phyloP scores from a whole-genome alignment of 2,329 filamentous ascomycete species.

The Fusarium sublunatum region DNA sequence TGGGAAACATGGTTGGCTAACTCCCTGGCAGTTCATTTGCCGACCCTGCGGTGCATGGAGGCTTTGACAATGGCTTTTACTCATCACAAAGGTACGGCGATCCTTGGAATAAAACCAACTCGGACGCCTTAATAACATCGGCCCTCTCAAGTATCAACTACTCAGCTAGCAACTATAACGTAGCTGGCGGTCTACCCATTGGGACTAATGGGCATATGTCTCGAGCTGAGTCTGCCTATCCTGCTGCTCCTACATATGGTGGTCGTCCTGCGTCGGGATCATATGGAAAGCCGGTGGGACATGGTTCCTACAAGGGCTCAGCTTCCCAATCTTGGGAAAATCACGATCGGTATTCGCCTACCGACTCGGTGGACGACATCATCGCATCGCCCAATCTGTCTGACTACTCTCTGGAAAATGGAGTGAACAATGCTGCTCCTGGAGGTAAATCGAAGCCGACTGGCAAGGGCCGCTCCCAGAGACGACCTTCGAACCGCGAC shows the following conservation, averaged over 20 bases:
- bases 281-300: constrained; percentile 49
- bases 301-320: constrained; percentile 55
- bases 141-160: constrained; percentile 57
- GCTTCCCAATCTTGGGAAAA: constrained; percentile 60
- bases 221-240: constrained; percentile 55
- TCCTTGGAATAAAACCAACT: constrained; percentile 28
- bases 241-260: constrained; percentile 55
- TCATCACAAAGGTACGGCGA: constrained; percentile 54
- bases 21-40: constrained; percentile 48
- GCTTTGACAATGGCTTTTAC: constrained; percentile 54
- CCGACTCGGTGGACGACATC: constrained; percentile 69
- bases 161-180: constrained; percentile 50
- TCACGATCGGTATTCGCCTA: constrained; percentile 65
- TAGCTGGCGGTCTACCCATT: constrained; percentile 42
- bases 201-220: constrained; percentile 53
- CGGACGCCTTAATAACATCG: constrained; percentile 50
- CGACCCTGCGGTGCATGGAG: constrained; percentile 49
- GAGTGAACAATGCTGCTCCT: constrained; percentile 54
- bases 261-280: constrained; percentile 57
- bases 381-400: constrained; percentile 68
- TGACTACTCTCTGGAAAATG: constrained; percentile 69
- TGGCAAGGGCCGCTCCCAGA: constrained; percentile 66
- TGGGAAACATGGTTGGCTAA: constrained; percentile 40
- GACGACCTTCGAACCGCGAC: constrained; percentile 82
- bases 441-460: constrained; percentile 58